These are phyloP conservation scores for Barnettozyma hawaiiensis DNA, from an alignment of 1,139 yeast species.

Conservation along the genomic window DNA sequence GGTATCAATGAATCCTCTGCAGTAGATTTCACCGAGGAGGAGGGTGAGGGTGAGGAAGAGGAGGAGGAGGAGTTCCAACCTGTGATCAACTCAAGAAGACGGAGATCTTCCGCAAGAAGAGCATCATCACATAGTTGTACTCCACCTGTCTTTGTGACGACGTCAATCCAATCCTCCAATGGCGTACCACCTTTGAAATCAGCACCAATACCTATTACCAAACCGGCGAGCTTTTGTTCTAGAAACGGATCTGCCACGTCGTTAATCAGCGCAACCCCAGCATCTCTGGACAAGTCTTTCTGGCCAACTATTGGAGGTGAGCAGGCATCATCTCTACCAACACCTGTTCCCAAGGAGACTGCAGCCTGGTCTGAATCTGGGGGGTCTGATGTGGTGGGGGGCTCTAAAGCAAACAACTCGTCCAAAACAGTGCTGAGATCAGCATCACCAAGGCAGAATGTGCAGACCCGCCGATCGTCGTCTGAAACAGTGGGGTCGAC, in stretches of 20 bases:
- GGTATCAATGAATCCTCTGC: conserved; percentile 22
- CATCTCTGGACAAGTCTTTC: conserved; percentile 1
- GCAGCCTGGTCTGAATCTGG: neutral
- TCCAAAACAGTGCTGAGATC: neutral
- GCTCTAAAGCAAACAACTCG: neutral
- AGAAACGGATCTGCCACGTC: conserved; percentile 5
- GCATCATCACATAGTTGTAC: conserved; percentile 7
- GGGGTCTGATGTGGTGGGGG: neutral
- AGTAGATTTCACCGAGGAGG: conserved; percentile 24
- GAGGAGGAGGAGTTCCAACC: conserved; percentile 28
- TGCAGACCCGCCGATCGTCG: neutral
- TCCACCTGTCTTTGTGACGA: conserved; percentile 1
- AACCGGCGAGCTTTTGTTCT: neutral
- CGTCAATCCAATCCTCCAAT: neutral
- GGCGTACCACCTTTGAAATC: conserved; percentile 10
- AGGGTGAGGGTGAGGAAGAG: too few relatives aligned
- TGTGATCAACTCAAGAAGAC: conserved; percentile 27
- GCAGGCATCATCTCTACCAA: neutral
- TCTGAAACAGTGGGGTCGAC: neutral
- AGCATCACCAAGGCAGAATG: neutral
- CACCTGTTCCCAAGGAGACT: conserved; percentile 7
- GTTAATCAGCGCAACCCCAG: conserved; percentile 1
- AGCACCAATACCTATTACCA: conserved; percentile 7
- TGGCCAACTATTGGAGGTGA: conserved; percentile 6
- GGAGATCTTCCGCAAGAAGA: conserved; percentile 24